A percentile compares a stretch with the other conserved stretches of the same genome.
phyloP scores from a whole-genome alignment of 495 filamentous ascomycete genomes.

The Hamigera avellanea region DNA sequence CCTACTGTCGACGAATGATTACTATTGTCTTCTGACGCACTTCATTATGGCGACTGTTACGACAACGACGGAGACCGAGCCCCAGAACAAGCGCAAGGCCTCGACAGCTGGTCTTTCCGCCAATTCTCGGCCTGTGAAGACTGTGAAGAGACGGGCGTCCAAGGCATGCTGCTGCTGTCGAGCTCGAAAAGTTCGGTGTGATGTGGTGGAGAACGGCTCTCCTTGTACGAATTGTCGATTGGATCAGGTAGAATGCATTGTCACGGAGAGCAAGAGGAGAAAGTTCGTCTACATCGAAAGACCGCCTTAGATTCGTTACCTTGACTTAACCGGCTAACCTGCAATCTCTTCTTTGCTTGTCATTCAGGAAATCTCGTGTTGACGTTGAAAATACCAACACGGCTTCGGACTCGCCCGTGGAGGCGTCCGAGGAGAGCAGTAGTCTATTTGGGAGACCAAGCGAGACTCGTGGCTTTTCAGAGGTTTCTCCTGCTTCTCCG shows the following conservation, averaged over 20 bases:
- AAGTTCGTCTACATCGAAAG: slow-evolving; percentile 37
- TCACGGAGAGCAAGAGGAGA: slow-evolving; percentile 83
- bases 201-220: slow-evolving; percentile 77
- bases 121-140: slow-evolving; percentile 53
- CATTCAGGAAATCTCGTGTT: slow-evolving; percentile 33
- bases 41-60: slow-evolving; percentile 16
- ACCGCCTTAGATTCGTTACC: background rate
- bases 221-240: slow-evolving; percentile 85
- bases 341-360: slow-evolving; percentile 3
- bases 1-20: slow-evolving; percentile 1
- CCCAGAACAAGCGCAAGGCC: slow-evolving; percentile 32
- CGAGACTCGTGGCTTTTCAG: slow-evolving; percentile 18
- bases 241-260: slow-evolving; percentile 79
- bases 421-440: slow-evolving; percentile 22
- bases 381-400: slow-evolving; percentile 22
- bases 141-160: slow-evolving; percentile 72
- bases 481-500: slow-evolving; percentile 25
- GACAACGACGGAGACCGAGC: slow-evolving; percentile 23
- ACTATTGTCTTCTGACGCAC: slow-evolving; percentile 8
- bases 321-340: slow-evolving; percentile 1
- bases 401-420: slow-evolving; percentile 23
- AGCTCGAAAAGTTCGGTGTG: slow-evolving; percentile 83
- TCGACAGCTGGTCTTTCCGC: slow-evolving; percentile 27
- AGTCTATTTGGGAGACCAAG: slow-evolving; percentile 18
- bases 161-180: slow-evolving; percentile 82